Conservation (phyloP, 495 filamentous ascomycete genomes). For the Clohesyomyces aquaticus region DNA sequence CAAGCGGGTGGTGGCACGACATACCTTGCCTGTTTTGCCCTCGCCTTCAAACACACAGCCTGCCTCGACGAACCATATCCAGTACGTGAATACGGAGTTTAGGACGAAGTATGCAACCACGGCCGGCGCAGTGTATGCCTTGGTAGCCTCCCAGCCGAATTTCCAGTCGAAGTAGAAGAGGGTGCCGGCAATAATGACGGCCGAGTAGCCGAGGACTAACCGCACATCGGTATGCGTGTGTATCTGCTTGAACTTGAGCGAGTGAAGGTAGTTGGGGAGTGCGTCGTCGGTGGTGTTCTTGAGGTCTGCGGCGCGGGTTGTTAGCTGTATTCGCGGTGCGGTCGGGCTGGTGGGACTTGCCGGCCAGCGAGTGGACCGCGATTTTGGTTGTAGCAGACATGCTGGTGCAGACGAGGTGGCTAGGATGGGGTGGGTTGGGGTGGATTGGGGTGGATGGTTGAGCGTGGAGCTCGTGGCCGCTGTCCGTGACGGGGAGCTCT, state of each 20-base stretch:
- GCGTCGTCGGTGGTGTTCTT: slow-evolving; percentile 97
- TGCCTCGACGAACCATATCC: slow-evolving; percentile 85
- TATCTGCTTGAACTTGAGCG: slow-evolving; percentile 77
- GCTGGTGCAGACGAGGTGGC: slow-evolving; percentile 47
- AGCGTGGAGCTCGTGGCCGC: slow-evolving; percentile 14
- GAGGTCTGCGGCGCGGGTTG: slow-evolving; percentile 63
- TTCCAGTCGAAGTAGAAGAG: slow-evolving; percentile 92
- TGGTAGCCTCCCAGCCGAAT: slow-evolving; percentile 83
- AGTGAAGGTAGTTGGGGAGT: slow-evolving; percentile 86
- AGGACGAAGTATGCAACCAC: slow-evolving; percentile 79
- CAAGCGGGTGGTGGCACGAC: too few species aligned
- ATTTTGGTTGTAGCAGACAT: slow-evolving; percentile 55
- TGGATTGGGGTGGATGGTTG: slow-evolving; percentile 41
- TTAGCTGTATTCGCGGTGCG: slow-evolving; percentile 9
- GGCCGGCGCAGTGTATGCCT: slow-evolving; percentile 71
- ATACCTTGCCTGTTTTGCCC: slow-evolving; percentile 59
- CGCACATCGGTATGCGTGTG: slow-evolving; percentile 81
- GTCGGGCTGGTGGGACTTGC: slow-evolving; percentile 46
- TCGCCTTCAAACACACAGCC: slow-evolving; percentile 78
- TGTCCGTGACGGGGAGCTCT: not conserved
- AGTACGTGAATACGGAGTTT: slow-evolving; percentile 78
- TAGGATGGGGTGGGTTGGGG: slow-evolving; percentile 16
- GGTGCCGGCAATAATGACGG: slow-evolving; percentile 75
- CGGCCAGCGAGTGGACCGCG: slow-evolving; percentile 68
- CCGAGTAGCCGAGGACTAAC: slow-evolving; percentile 78